Base-by-base conservation (phyloP, 805 yeast species). In the Candida anglica region DNA sequence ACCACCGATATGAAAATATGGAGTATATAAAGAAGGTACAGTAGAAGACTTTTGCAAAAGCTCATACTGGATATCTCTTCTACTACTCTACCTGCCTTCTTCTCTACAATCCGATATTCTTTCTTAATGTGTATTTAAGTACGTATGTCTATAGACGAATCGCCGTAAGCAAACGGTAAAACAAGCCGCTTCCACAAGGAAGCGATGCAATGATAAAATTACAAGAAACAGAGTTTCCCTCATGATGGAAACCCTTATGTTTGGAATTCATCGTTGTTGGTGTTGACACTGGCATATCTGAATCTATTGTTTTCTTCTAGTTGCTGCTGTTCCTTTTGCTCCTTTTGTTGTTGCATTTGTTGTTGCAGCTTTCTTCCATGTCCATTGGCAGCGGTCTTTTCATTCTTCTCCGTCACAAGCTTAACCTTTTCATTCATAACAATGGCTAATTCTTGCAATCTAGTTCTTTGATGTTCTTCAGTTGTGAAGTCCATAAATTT, bases 401-500 rank as follows among this genome's bases (percentile, higher is more conserved):
- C 95, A 57, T 86, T 86, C 67, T 86, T 79, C 60, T 87, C 96
- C 36, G 83, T 75, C 46, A 87, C 72, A 50, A 81, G 78, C 37
- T 73, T 74, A 33, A 85, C 81, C 71, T 82, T 84, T 41, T 87
- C 96, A 42, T 86, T 83, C 65, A 93, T 72, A 29, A 81, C 77
- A 42, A 87, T 69, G 15, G 96, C 94, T 52, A 91, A 73, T 57
- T 84, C 87, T 71, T 91, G 96, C 60, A 91, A 73, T 55, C 79
- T 82, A 40, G 93, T 73, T 47, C 87, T 75, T 56, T 85, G 95
- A 34, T 79, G 85, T 45, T 85, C 89, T 48, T 77, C 78, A 37
- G 79, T 71, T 30, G 47, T 52, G 60, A 89, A 84, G 50, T 76
- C 75, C 42, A 89, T 60, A 36, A 76, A 71, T 47, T 72, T 32